These are phyloP conservation scores for Ceratobasidium papillatum DNA, from an alignment of 1,284 basidiomycete genomes.

Conservation along the genomic window DNA sequence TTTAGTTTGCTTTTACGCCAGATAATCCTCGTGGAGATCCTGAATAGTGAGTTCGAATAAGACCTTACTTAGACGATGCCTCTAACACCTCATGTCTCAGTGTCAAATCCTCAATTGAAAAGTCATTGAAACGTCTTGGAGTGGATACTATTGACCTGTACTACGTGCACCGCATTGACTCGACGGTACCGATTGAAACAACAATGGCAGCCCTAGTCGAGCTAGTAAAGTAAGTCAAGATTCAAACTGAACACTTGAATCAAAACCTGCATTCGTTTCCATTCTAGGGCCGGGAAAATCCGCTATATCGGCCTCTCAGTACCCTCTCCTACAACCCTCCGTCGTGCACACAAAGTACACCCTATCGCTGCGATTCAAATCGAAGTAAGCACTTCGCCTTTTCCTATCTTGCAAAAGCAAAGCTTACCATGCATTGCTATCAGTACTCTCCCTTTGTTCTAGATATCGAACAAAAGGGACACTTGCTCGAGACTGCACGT, in stretches of 20 bases:
- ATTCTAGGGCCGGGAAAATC: conserved; percentile 56
- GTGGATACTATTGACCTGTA: conserved; percentile 55
- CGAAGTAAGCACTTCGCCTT: conserved; percentile 53
- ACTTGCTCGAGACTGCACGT: conserved; percentile 57
- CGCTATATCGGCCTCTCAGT: conserved; percentile 51
- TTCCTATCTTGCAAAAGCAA: background rate
- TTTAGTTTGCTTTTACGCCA: conserved; percentile 47
- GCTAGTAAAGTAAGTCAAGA: conserved; percentile 59
- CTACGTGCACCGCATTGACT: conserved; percentile 54
- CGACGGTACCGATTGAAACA: conserved; percentile 49
- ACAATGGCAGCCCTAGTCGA: conserved; percentile 63
- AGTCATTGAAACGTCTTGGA: conserved; percentile 56
- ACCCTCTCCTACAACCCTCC: conserved; percentile 63
- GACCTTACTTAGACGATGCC: background rate
- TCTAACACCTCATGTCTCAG: conserved; percentile 21
- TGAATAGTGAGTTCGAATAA: conserved; percentile 6
- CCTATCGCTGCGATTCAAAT: conserved; percentile 70
- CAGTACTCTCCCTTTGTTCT: conserved; percentile 65
- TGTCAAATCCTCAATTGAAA: conserved; percentile 52
- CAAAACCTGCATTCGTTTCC: too few species aligned
- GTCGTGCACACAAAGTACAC: conserved; percentile 68
- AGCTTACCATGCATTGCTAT: background rate
- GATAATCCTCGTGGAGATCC: conserved; percentile 4
- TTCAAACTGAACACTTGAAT: too few species aligned
- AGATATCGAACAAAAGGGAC: conserved; percentile 61